Conservation (phyloP, 768 basidiomycete genomes). For the Tephrocybe sp. region DNA sequence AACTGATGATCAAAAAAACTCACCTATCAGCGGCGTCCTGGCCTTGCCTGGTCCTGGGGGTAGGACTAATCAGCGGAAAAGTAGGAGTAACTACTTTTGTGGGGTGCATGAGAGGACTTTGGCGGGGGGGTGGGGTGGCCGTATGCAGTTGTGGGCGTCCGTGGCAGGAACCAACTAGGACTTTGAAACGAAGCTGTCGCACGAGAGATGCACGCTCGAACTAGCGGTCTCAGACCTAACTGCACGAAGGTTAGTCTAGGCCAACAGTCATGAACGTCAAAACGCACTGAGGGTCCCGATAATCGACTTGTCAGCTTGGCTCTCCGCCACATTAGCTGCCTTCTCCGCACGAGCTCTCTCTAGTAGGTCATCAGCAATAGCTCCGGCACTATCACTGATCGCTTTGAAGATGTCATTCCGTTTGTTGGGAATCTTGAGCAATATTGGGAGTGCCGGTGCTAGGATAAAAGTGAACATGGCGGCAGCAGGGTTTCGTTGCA, state of each 20-base stretch:
- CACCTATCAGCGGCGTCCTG: too few species aligned
- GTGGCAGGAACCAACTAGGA: too few species aligned
- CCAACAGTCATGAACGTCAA: not conserved
- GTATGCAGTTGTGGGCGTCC: too few species aligned
- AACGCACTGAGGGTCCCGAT: slow-evolving; percentile 23
- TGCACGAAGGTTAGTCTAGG: slow-evolving; percentile 12
- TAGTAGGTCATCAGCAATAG: slow-evolving; percentile 30
- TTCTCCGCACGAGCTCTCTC: slow-evolving; percentile 24
- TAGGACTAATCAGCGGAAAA: too few species aligned
- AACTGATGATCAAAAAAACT: too few species aligned
- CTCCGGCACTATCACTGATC: slow-evolving; percentile 22
- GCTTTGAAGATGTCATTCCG: slow-evolving; percentile 21
- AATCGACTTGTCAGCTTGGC: slow-evolving; percentile 20
- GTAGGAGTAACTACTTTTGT: too few species aligned
- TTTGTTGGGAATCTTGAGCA: slow-evolving; percentile 26
- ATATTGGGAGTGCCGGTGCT: slow-evolving; percentile 24
- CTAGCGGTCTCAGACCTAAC: slow-evolving; percentile 34
- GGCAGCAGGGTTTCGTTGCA: slow-evolving; percentile 14
- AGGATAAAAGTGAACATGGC: slow-evolving; percentile 19
- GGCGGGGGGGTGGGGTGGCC: too few species aligned
- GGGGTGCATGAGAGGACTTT: too few species aligned
- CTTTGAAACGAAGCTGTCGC: too few species aligned
- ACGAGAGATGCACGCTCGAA: slow-evolving; percentile 19
- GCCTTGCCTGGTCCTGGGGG: too few species aligned
- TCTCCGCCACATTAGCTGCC: slow-evolving; percentile 14